phyloP scores from a whole-genome alignment of 1,284 basidiomycete genomes.

The Caloboletus firmus region DNA sequence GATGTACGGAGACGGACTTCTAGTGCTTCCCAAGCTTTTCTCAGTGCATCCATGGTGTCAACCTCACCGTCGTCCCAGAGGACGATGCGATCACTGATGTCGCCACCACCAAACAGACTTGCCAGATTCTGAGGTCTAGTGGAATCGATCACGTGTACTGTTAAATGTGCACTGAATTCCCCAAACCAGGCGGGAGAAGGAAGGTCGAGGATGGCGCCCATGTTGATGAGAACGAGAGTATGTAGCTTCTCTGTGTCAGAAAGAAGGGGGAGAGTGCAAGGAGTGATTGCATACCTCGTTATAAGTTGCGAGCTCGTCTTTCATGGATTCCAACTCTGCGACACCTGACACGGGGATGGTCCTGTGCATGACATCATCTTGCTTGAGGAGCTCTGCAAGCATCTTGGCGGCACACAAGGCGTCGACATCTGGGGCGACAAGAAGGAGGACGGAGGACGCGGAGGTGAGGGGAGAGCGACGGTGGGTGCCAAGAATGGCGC shows the following conservation, averaged over 20 bases:
- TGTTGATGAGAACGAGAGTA: constrained; percentile 89
- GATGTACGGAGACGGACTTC: constrained; percentile 51
- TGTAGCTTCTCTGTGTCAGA: constrained; percentile 63
- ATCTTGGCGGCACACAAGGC: constrained; percentile 88
- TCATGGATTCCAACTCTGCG: constrained; percentile 65
- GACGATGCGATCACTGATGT: constrained; percentile 68
- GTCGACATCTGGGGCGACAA: constrained; percentile 89
- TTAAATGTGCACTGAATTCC: constrained; percentile 56
- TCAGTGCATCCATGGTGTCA: constrained; percentile 60
- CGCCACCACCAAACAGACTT: constrained; percentile 80
- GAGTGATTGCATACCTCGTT: constrained; percentile 57
- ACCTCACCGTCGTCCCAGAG: constrained; percentile 91
- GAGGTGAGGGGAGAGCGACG: constrained; percentile 75
- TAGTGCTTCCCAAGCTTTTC: constrained; percentile 76
- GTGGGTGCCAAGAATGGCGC: constrained; percentile 68
- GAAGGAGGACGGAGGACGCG: constrained; percentile 79
- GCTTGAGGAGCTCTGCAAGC: constrained; percentile 85
- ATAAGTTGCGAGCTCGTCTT: constrained; percentile 67
- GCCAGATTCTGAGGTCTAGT: constrained; percentile 88
- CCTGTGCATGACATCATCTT: constrained; percentile 92
- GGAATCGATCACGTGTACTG: constrained; percentile 93
- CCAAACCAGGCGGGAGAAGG: constrained; percentile 75
- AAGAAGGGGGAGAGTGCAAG: neutral
- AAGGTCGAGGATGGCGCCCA: constrained; percentile 88
- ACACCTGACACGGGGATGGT: constrained; percentile 92